phyloP scores from a whole-genome alignment of 148 eudicot species.

The Oxyria digyna region DNA sequence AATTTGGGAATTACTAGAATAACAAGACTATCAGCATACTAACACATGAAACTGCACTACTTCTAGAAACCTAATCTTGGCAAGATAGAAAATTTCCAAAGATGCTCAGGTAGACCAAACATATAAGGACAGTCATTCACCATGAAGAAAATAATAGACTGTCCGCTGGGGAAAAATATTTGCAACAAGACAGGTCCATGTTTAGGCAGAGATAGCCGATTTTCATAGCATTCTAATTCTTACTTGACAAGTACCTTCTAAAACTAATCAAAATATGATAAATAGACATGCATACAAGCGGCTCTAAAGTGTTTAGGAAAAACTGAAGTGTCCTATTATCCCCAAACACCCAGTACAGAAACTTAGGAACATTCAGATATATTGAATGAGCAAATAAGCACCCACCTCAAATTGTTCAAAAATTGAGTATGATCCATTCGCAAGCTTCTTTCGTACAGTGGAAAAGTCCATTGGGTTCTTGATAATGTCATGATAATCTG shows the following conservation, averaged over 20 bases:
- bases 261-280: background rate
- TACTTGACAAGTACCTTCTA: background rate
- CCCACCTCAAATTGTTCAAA: slow-evolving; percentile 84
- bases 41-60: background rate
- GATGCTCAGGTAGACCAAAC: background rate
- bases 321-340: background rate
- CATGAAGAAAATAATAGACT: background rate
- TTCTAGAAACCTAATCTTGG: background rate
- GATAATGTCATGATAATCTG: slow-evolving; percentile 82
- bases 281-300: background rate
- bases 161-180: background rate
- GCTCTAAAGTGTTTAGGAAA: background rate
- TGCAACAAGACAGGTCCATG: background rate
- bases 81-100: background rate
- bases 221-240: background rate
- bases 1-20: background rate
- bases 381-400: slow-evolving; percentile 10
- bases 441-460: slow-evolving; percentile 78
- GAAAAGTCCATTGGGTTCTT: slow-evolving; percentile 92
- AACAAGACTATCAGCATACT: background rate
- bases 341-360: background rate
- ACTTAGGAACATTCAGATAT: background rate
- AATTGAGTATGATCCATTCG: slow-evolving; percentile 50
- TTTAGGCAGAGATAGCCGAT: background rate
- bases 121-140: background rate